Conservation (phyloP, 306 rosid species). For the Calophaca sinica region DNA sequence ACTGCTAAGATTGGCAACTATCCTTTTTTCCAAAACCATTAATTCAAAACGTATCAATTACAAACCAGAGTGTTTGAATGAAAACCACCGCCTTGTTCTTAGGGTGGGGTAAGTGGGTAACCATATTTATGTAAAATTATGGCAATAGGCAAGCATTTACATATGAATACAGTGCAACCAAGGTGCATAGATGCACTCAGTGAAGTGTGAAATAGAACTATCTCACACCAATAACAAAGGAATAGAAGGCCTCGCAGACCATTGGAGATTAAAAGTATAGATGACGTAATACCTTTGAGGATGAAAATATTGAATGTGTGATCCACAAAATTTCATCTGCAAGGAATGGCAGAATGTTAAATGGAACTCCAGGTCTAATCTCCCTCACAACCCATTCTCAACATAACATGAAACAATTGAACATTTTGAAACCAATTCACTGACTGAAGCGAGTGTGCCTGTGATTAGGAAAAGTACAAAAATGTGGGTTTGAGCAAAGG, state of each 20-base stretch:
- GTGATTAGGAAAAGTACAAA: no score
- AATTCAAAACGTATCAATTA: slow-evolving; percentile 3
- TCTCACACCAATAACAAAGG: slow-evolving; percentile 29
- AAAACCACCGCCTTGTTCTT: slow-evolving; percentile 21
- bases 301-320: slow-evolving; percentile 67
- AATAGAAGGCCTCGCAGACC: slow-evolving; percentile 8
- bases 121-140: slow-evolving; percentile 11
- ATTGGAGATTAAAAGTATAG: slow-evolving; percentile 30
- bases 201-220: background rate
- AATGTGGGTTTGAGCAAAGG: no score
- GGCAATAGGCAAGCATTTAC: slow-evolving; percentile 21
- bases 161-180: slow-evolving; percentile 20
- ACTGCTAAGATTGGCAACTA: no score
- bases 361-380: no score
- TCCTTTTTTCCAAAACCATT: no score
- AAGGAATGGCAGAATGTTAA: background rate
- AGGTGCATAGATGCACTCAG: slow-evolving; percentile 2
- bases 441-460: no score
- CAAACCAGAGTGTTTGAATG: background rate
- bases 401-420: no score
- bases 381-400: no score
- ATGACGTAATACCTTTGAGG: slow-evolving; percentile 67
- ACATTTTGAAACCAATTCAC: no score
- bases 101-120: background rate
- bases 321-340: slow-evolving; percentile 70